Percentiles rank a stretch among this genome's conserved stretches.
Conservation (phyloP, 306 rosid genomes). For the Lablab purpureus region DNA sequence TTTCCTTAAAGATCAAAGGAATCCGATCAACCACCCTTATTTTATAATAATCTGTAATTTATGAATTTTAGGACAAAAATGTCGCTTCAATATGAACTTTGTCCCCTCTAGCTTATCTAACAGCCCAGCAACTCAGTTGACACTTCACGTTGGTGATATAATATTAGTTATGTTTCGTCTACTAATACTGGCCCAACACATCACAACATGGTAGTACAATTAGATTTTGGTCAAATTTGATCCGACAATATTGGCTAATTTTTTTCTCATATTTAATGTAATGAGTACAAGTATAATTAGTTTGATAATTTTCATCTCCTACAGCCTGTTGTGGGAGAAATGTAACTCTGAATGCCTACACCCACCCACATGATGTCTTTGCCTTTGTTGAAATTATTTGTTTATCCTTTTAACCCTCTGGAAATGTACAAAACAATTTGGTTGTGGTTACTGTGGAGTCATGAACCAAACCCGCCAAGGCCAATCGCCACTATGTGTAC, state of each 20-base stretch:
- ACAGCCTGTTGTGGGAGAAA: constrained; percentile 38
- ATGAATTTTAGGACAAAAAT: constrained; percentile 53
- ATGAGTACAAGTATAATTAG: constrained; percentile 33
- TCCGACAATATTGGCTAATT: constrained; percentile 44
- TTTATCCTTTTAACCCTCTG: background rate
- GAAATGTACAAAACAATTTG: constrained; percentile 16
- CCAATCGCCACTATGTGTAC: constrained; percentile 20
- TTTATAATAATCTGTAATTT: constrained; percentile 34
- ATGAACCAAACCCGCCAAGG: constrained; percentile 38
- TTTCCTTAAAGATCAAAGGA: constrained; percentile 45
- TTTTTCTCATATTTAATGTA: constrained; percentile 31
- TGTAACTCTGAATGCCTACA: constrained; percentile 19
- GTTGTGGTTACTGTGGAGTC: constrained; percentile 44
- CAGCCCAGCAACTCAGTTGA: constrained; percentile 45
- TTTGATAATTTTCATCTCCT: constrained; percentile 36
- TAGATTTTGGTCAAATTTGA: constrained; percentile 41
- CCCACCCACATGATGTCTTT: constrained; percentile 1
- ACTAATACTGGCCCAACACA: constrained; percentile 18
- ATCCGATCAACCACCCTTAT: constrained; percentile 59
- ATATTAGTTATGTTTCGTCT: constrained; percentile 35
- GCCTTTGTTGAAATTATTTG: constrained; percentile 21
- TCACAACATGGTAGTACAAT: background rate
- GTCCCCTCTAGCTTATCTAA: constrained; percentile 49
- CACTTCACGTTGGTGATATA: constrained; percentile 48
- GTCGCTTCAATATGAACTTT: constrained; percentile 51